Evolutionary conservation across 2,329 filamentous ascomycete species (phyloP), one percentile per base, ranked within the genome.

Genomic region (Sclerotinia trifoliorum): DNA sequence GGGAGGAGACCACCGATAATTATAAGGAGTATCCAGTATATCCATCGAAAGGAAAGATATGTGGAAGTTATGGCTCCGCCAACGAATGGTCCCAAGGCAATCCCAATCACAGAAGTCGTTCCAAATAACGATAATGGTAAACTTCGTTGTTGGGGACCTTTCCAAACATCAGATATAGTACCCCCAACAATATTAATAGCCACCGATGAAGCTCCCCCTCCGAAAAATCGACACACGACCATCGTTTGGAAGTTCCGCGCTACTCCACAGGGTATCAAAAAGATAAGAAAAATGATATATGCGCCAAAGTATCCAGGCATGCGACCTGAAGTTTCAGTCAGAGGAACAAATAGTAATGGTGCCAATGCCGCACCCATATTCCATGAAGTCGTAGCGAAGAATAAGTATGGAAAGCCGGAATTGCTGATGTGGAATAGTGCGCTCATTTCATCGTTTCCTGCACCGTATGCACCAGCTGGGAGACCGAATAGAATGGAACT

Each of bases 41-140:
- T 74, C 76, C 76, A 78, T 24, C 75, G 71, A 71, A 75, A 78
- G 49, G 66, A 69, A 2, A 77, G 67, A 51, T 65, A 51, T 19
- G 69, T 52, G 5, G 74, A 61, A 44, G 76, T 73, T 2, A 70
- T 68, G 6, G 73, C 73, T 21, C 76, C 76, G n/a, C 76, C 54
- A 3, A 77, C 71, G 19, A 62, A 62, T 3, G 76, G 76, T 13
- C 76, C 76, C 2, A 76, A 54, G 21, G 70, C 75, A 26, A 88
- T 91, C 11, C 90, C 90, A n/a, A 86, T 88, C 24, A 93, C 90
- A 0, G 89, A 92, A 0, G 89, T 91, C 72, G 92, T 91, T 63
- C 92, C 90, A 35, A 90, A 87, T 67, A 87, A 66, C 26, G 64
- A 69, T 35, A 77, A 67, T 24, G 76, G 75, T 13, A 75, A 54